Conservation (phyloP, 2,329 filamentous ascomycete species). For the Orbilia blumenaviensis region DNA sequence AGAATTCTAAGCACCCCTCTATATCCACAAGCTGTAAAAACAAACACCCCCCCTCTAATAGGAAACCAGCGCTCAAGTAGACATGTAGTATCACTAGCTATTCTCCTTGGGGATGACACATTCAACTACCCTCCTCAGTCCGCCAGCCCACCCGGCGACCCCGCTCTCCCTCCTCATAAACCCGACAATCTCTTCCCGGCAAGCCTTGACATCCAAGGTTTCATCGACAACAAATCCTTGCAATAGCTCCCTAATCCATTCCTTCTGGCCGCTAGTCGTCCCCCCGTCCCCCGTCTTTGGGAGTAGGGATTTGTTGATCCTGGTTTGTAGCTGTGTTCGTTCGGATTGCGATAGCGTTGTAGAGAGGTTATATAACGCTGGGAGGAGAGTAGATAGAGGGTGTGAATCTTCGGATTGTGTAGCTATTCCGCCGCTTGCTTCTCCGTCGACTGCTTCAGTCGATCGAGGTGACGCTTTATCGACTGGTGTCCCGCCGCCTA, state of each 20-base stretch:
- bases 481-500: neutral
- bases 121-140: slow-evolving; percentile 56
- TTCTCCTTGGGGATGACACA: slow-evolving; percentile 26
- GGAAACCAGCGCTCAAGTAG: neutral
- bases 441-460: neutral
- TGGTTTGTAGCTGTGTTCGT: slow-evolving; percentile 46
- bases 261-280: slow-evolving; percentile 48
- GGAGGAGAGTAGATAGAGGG: slow-evolving; percentile 35
- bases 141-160: slow-evolving; percentile 56
- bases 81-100: too few species aligned
- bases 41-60: neutral
- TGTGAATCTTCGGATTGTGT: neutral
- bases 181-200: slow-evolving; percentile 55
- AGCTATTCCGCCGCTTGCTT: too few species aligned
- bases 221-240: slow-evolving; percentile 52
- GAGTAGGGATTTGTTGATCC: slow-evolving; percentile 54
- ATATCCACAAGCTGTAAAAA: neutral
- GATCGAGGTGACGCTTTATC: neutral
- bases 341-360: slow-evolving; percentile 51
- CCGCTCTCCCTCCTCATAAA: slow-evolving; percentile 57
- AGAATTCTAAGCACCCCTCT: neutral
- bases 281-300: slow-evolving; percentile 17
- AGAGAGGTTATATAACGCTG: slow-evolving; percentile 45
- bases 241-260: slow-evolving; percentile 54
- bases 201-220: slow-evolving; percentile 41